A percentile compares a stretch with the other conserved stretches of the same genome.
Evolutionary conservation across 345 rosid species (phyloP).

Genomic region (Gossypium bickii): DNA sequence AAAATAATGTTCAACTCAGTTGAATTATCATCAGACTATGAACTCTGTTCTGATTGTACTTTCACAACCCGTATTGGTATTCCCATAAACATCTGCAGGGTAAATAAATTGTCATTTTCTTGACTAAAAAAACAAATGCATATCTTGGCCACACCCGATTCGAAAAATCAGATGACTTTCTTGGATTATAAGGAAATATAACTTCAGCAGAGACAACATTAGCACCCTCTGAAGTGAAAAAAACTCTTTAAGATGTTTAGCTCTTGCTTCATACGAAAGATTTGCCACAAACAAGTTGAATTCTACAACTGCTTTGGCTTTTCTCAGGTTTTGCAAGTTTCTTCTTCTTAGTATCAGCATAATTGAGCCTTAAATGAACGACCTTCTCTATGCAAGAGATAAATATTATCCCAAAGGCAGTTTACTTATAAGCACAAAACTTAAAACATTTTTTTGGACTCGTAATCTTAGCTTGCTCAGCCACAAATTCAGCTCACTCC

Average conservation of each 20-base stretch:
- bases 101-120: background rate
- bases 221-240: constrained; percentile 48
- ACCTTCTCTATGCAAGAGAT: constrained; percentile 31
- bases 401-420: no score
- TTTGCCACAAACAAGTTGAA: constrained; percentile 72
- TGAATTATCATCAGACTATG: constrained; percentile 38
- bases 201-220: constrained; percentile 54
- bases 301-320: constrained; percentile 32
- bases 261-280: constrained; percentile 61
- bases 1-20: constrained; percentile 25
- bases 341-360: constrained; percentile 54
- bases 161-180: constrained; percentile 43
- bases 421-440: no score
- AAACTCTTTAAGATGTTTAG: constrained; percentile 62
- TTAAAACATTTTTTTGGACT: background rate
- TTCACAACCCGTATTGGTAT: constrained; percentile 63
- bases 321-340: constrained; percentile 36
- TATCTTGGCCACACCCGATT: no score
- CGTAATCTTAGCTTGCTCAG: constrained; percentile 19
- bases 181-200: constrained; percentile 58
- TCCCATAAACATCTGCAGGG: constrained; percentile 62
- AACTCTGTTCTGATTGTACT: constrained; percentile 30
- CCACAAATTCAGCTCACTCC: constrained; percentile 11
- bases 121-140: constrained; percentile 4
- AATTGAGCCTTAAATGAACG: constrained; percentile 48